A percentile compares a stretch with the other conserved stretches of the same genome.
Conservation (phyloP, 164 flowering plant genomes). For the Echeveria elegans region DNA sequence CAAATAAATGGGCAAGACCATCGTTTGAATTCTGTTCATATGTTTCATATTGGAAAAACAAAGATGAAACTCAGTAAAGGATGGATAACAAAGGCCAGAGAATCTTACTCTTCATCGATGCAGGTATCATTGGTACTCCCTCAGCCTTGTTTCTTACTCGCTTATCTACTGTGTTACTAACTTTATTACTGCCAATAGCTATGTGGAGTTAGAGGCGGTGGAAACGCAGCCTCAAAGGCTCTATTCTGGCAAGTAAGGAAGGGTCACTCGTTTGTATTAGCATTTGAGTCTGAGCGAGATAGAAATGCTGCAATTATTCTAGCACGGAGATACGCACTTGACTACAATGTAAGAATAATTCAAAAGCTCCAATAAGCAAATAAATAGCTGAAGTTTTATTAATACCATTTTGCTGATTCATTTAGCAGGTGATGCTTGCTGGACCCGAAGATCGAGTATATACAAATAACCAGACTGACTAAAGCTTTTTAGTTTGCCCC, state of each 20-base stretch:
- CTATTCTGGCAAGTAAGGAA: slow-evolving; percentile 57
- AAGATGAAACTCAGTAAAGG: slow-evolving; percentile 59
- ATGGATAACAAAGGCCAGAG: slow-evolving; percentile 66
- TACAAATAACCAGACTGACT: neutral
- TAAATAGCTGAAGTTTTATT: neutral
- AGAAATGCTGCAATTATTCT: slow-evolving; percentile 66
- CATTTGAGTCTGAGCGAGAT: slow-evolving; percentile 59
- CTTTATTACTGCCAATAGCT: slow-evolving; percentile 19
- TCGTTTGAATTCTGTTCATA: slow-evolving; percentile 39
- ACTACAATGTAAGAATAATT: slow-evolving; percentile 45
- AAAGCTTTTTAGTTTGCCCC: neutral
- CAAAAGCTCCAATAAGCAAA: neutral
- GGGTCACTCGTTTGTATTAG: slow-evolving; percentile 42
- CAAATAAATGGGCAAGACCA: slow-evolving; percentile 62
- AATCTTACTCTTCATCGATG: slow-evolving; percentile 48
- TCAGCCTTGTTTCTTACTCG: neutral
- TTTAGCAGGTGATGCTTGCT: slow-evolving; percentile 28
- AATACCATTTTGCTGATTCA: neutral
- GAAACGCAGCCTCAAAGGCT: slow-evolving; percentile 45
- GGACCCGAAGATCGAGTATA: slow-evolving; percentile 31
- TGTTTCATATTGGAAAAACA: slow-evolving; percentile 48
- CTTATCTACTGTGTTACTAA: no score
- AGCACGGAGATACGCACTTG: slow-evolving; percentile 55
- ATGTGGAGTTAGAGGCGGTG: slow-evolving; percentile 55
- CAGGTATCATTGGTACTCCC: slow-evolving; percentile 19